Evolutionary conservation across 148 eudicot species (phyloP).

Genomic region (Bassia scoparia): DNA sequence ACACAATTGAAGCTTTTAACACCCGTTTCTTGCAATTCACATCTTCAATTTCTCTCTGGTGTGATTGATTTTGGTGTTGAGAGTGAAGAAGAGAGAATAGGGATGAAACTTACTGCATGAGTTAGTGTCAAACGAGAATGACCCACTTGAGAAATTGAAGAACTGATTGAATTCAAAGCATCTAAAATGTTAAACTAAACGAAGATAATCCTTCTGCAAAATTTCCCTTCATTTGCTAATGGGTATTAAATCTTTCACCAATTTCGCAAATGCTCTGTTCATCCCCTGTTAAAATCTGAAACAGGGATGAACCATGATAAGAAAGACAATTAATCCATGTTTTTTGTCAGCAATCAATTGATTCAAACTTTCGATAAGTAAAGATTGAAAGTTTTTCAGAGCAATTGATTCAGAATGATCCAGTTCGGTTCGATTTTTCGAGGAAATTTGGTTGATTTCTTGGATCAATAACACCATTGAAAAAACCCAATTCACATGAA

Average conservation of each 20-base stretch:
- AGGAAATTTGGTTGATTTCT: slow-evolving; percentile 26
- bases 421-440: slow-evolving; percentile 28
- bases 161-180: slow-evolving; percentile 38
- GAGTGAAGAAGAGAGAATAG: slow-evolving; percentile 12
- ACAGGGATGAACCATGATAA: slow-evolving; percentile 32
- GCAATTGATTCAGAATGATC: slow-evolving; percentile 33
- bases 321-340: slow-evolving; percentile 35
- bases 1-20: slow-evolving; percentile 13
- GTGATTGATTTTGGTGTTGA: slow-evolving; percentile 21
- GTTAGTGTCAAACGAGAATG: slow-evolving; percentile 36
- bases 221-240: slow-evolving; percentile 41
- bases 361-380: slow-evolving; percentile 31
- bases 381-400: slow-evolving; percentile 35
- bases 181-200: slow-evolving; percentile 49
- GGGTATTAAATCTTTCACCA: slow-evolving; percentile 54
- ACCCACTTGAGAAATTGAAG: slow-evolving; percentile 46
- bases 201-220: slow-evolving; percentile 42
- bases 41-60: slow-evolving; percentile 14
- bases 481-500: neutral
- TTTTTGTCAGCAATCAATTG: slow-evolving; percentile 24
- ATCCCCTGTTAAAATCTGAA: slow-evolving; percentile 33
- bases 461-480: slow-evolving; percentile 42
- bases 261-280: slow-evolving; percentile 55
- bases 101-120: slow-evolving; percentile 37
- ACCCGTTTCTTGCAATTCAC: neutral